Conservation (phyloP, 306 rosid genomes). For the Crotalaria pallida region DNA sequence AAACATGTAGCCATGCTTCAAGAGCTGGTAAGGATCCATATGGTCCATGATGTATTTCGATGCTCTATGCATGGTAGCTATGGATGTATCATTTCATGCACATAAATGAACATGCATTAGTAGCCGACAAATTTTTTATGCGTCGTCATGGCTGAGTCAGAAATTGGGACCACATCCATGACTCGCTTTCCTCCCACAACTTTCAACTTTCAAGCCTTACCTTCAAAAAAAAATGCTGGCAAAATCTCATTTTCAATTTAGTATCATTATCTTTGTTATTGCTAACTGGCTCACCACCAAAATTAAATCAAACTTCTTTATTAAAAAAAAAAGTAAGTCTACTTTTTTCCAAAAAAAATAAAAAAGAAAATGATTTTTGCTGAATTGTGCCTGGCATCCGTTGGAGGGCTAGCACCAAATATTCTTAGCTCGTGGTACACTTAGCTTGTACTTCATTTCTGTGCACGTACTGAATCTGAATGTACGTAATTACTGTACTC, state of each 20-base stretch:
- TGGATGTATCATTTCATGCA: not conserved
- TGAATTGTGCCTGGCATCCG: not conserved
- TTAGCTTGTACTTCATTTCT: not conserved
- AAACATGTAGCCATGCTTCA: too few relatives aligned
- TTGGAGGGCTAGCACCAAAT: not conserved
- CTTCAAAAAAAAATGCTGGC: not conserved
- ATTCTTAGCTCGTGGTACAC: too few relatives aligned
- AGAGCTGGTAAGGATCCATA: not conserved
- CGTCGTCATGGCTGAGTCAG: constrained; percentile 54
- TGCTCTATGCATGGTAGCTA: not conserved
- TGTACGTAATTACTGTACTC: too few relatives aligned
- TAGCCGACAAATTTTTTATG: constrained; percentile 4
- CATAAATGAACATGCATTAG: not conserved
- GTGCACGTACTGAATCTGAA: not conserved
- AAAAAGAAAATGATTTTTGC: not conserved
- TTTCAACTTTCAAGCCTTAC: not conserved
- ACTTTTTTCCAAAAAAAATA: not conserved
- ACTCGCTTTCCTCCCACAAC: constrained; percentile 20
- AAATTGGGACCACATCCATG: constrained; percentile 37
- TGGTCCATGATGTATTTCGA: not conserved
- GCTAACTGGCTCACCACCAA: not conserved
- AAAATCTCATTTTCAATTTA: constrained; percentile 16
- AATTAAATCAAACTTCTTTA: not conserved
- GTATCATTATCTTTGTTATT: not conserved
- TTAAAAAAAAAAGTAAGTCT: too few relatives aligned